Evolutionary conservation across 2,329 filamentous ascomycete species (phyloP), one percentile per base, ranked within the genome.

Genomic region (Colletotrichum sp.): DNA sequence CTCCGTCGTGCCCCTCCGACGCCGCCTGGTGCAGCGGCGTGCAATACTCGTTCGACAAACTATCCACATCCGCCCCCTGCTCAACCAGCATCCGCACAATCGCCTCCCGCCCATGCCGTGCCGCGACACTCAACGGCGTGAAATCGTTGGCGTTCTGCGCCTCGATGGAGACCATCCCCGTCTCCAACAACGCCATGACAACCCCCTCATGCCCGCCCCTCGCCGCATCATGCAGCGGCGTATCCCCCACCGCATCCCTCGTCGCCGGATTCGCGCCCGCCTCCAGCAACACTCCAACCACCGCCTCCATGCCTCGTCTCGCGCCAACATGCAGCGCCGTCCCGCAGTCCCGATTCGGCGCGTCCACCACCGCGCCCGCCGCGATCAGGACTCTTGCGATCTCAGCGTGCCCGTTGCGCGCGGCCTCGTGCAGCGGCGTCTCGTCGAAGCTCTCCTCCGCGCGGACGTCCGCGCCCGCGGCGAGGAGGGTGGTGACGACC

Each of bases 1-100:
- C 71, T 2, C 77, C 78, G 1, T 79, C 71, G 30, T 77, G 77
- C 12, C 78, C 78, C 28, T 76, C 75, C 16, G 78, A 75, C 3
- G 78, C 78, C 5, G 78, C 78, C 52, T 79, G 78, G 63, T 79
- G 78, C 4, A 79, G 55, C 2, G 77, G 77, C 28, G 77, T 72
- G 44, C 76, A 78, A n/a, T 76, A 78, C 39, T 78, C 77, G 7
- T 55, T 76, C 44, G 76, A 76, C 63, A 73, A 18, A 6, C 71
- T 64, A 7, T 79, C 78, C 12, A 79, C 68, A 13, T 78, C 76
- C 21, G 79, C 79, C 3, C 78, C 79, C 28, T 73, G 77, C 30
- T 79, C 77, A 7, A 80, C 72, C 44, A 80, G 66, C 63, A 72
- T 71, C 32, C 77, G 32, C 21, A 78, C 78, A 18, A 79, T 73